phyloP scores from a whole-genome alignment of 169 alveolate species.

The Plasmodium gonderi region DNA sequence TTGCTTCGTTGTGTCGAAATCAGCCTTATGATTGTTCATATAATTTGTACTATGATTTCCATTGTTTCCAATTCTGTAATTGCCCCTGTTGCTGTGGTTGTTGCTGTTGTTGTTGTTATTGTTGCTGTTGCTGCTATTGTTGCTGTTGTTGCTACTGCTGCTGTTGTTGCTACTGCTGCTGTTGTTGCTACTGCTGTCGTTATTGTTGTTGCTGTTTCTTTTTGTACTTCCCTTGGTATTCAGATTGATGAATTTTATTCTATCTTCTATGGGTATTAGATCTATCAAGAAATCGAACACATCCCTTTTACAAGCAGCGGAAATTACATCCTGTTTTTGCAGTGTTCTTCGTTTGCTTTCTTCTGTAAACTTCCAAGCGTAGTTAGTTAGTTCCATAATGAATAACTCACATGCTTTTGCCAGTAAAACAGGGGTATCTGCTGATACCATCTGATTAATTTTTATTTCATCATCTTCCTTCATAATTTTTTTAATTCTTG shows the following conservation, averaged over 20 bases:
- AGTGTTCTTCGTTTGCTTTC: constrained; percentile 93
- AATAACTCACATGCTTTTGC: constrained; percentile 97
- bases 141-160: background rate
- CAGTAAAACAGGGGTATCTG: constrained; percentile 96
- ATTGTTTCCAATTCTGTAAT: background rate
- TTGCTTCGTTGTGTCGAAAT: constrained; percentile 49
- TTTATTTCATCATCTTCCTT: constrained; percentile 96
- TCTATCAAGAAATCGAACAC: constrained; percentile 94
- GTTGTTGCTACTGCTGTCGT: background rate
- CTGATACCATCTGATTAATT: constrained; percentile 91
- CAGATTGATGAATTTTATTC: constrained; percentile 40
- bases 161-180: background rate
- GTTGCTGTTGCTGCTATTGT: background rate
- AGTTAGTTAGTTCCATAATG: constrained; percentile 94
- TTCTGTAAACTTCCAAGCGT: constrained; percentile 94
- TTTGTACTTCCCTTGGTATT: constrained; percentile 1
- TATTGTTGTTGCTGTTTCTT: constrained; percentile 1
- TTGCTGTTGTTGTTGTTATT: background rate
- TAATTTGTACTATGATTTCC: background rate
- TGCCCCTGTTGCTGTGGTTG: background rate
- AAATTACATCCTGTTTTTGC: constrained; percentile 86
- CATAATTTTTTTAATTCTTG: constrained; percentile 96
- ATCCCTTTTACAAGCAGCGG: constrained; percentile 91
- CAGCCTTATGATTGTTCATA: background rate
- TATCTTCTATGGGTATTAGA: constrained; percentile 45